Conservation (phyloP, 2,329 filamentous ascomycete genomes). For the Alternaria hordeiaustralica region DNA sequence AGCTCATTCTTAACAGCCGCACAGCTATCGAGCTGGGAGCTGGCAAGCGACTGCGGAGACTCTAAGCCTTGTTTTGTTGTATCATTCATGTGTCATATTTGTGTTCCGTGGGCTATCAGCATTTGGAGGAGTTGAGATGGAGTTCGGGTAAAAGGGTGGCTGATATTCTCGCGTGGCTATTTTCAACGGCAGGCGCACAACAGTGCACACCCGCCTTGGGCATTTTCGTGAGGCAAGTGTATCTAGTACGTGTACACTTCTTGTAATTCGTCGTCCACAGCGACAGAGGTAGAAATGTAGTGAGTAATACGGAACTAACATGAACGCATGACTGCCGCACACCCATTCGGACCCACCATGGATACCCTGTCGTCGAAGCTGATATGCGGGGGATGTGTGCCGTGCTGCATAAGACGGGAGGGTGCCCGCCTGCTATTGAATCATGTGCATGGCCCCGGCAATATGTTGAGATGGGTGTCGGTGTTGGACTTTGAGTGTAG, state of each 20-base stretch:
- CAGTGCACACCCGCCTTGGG: neutral
- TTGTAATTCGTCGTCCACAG: neutral
- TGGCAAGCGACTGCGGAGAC: constrained; percentile 42
- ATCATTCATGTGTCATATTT: constrained; percentile 22
- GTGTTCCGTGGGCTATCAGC: constrained; percentile 29
- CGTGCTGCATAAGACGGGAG: constrained; percentile 3
- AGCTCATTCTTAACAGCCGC: constrained; percentile 40
- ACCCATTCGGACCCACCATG: neutral
- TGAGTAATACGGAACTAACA: neutral
- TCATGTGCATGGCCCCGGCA: neutral
- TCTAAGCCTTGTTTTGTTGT: constrained; percentile 31
- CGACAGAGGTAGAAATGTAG: neutral
- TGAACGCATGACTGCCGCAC: neutral
- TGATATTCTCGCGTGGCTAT: constrained; percentile 3
- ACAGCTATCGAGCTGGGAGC: constrained; percentile 49
- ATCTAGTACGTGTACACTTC: neutral
- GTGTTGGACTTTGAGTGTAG: neutral
- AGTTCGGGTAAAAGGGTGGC: constrained; percentile 12
- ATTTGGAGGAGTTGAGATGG: constrained; percentile 19
- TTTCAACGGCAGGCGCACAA: constrained; percentile 1
- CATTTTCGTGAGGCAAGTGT: neutral
- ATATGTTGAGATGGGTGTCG: neutral
- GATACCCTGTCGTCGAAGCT: neutral
- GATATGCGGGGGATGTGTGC: constrained; percentile 12
- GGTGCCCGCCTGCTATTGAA: neutral